Percentiles rank a stretch among this genome's conserved stretches.
Conservation (phyloP, 805 yeast species). For the Candida qinlingensis region DNA sequence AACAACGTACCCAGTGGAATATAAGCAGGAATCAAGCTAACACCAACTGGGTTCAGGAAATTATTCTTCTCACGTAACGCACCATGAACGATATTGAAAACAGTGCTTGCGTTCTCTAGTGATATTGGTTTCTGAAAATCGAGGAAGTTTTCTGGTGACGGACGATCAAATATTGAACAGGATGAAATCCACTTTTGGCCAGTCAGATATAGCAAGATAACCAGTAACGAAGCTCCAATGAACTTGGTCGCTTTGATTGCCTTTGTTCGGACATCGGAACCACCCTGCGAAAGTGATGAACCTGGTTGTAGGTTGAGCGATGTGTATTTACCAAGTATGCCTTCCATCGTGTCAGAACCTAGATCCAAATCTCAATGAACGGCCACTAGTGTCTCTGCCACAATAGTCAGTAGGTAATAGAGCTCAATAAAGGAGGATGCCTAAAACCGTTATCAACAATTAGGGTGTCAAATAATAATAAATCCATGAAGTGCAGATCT, state of each 20-base stretch:
- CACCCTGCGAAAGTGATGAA: not conserved
- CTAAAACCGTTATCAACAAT: too few relatives aligned
- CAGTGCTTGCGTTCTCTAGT: constrained; percentile 44
- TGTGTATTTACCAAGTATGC: not conserved
- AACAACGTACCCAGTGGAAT: constrained; percentile 54
- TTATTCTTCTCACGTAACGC: constrained; percentile 48
- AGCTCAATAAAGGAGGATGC: too few relatives aligned
- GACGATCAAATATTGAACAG: not conserved
- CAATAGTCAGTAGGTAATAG: too few relatives aligned
- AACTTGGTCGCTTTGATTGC: not conserved
- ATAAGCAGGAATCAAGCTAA: constrained; percentile 53
- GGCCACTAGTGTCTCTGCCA: too few relatives aligned
- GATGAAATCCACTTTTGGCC: not conserved
- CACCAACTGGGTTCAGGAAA: constrained; percentile 51
- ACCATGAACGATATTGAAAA: constrained; percentile 50
- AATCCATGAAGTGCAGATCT: too few relatives aligned
- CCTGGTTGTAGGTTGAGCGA: not conserved
- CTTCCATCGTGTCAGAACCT: too few relatives aligned
- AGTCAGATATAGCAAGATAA: not conserved
- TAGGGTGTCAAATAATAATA: too few relatives aligned
- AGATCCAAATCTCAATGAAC: too few relatives aligned
- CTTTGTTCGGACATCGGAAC: not conserved
- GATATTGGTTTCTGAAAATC: constrained; percentile 28
- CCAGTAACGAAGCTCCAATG: not conserved
- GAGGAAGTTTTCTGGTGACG: not conserved